A percentile compares a stretch with the other conserved stretches of the same genome.
Evolutionary conservation across 495 filamentous ascomycete genomes (phyloP).

Genomic region (Jackrogersella multiformis): DNA sequence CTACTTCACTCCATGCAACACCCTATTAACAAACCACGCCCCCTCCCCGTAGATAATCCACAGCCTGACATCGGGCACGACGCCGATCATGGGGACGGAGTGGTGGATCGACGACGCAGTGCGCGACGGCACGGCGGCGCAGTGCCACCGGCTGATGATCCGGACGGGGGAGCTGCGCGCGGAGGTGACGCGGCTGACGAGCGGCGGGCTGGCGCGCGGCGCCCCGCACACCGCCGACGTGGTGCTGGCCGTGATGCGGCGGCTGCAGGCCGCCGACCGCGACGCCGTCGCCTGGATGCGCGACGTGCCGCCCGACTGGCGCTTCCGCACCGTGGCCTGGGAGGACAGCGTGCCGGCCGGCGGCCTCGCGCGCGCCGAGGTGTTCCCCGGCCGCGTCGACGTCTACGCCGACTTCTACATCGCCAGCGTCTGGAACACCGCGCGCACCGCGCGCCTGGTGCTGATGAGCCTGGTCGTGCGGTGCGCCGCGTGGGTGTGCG

Average conservation of each 20-base stretch:
- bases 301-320: conserved; percentile 52
- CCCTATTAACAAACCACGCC: neutral
- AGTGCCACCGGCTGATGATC: conserved; percentile 57
- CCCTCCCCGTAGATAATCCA: conserved; percentile 54
- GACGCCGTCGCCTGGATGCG: conserved; percentile 56
- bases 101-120: conserved; percentile 61
- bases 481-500: conserved; percentile 61
- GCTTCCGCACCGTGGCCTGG: conserved; percentile 55
- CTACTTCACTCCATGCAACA: neutral
- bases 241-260: conserved; percentile 53
- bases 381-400: conserved; percentile 62
- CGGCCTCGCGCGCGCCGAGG: conserved; percentile 54
- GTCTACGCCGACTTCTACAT: conserved; percentile 62
- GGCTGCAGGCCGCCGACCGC: conserved; percentile 54
- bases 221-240: conserved; percentile 50
- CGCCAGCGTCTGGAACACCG: conserved; percentile 57
- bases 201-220: conserved; percentile 33
- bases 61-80: conserved; percentile 54
- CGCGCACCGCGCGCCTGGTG: conserved; percentile 56
- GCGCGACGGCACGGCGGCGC: conserved; percentile 50
- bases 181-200: conserved; percentile 54
- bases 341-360: conserved; percentile 50
- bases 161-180: conserved; percentile 57
- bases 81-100: conserved; percentile 58
- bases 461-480: conserved; percentile 56